These are phyloP conservation scores for Nicotiana paniculata DNA, from an alignment of 257 asterid genomes.

Conservation along the genomic window DNA sequence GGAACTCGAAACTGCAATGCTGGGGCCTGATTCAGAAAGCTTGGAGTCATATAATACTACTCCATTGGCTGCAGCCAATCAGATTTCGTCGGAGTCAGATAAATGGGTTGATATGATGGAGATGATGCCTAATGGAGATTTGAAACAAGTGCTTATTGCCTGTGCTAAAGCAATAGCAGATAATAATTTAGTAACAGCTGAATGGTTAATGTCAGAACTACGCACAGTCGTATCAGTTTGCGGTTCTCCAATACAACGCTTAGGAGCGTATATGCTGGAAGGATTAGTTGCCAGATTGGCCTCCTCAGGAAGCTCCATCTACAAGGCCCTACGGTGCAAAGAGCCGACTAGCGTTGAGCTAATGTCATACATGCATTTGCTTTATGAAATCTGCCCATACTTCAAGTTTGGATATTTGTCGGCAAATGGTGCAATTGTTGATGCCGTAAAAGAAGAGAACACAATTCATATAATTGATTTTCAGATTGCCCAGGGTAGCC, in stretches of 20 bases:
- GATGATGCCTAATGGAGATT: constrained; percentile 9
- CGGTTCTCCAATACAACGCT: constrained; percentile 24
- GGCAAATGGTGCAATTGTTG: constrained; percentile 35
- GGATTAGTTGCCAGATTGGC: constrained; percentile 27
- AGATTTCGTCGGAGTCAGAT: constrained; percentile 7
- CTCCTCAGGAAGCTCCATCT: constrained; percentile 25
- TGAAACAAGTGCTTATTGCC: constrained; percentile 17
- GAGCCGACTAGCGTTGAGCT: constrained; percentile 21
- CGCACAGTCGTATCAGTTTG: constrained; percentile 19
- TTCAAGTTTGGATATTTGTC: constrained; percentile 30
- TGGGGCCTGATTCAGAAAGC: constrained; percentile 15
- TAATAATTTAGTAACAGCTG: constrained; percentile 5
- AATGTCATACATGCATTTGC: constrained; percentile 24
- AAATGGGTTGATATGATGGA: constrained; percentile 8
- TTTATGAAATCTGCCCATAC: constrained; percentile 30
- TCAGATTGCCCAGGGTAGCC: constrained; percentile 28
- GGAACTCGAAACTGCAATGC: constrained; percentile 19
- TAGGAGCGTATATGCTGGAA: constrained; percentile 32
- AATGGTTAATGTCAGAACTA: constrained; percentile 20
- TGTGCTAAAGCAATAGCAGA: constrained; percentile 23
- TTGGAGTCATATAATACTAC: not conserved
- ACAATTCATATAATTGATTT: constrained; percentile 24
- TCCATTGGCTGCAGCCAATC: not conserved
- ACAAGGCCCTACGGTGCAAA: constrained; percentile 25
- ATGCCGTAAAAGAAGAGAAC: constrained; percentile 24